Conservation (phyloP, 441 rosid genomes). For the Oxalis stricta region DNA sequence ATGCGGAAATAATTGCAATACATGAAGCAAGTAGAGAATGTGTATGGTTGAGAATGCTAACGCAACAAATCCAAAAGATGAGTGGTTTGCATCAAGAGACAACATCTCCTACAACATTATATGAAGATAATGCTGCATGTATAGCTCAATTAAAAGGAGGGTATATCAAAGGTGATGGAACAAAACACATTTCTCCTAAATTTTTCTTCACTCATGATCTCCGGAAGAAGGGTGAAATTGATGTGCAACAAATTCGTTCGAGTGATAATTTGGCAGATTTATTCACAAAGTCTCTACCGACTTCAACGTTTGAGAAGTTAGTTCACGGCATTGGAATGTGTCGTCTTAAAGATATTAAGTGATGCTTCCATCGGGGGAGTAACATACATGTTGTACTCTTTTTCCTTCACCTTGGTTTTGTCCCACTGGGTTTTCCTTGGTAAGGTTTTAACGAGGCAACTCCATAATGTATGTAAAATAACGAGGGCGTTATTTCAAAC, state of each 20-base stretch:
- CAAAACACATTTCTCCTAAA: neutral
- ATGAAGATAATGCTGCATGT: neutral
- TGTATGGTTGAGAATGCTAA: neutral
- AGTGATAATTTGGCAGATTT: neutral
- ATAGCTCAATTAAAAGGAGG: neutral
- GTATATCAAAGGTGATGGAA: neutral
- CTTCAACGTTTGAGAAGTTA: neutral
- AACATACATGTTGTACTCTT: no score
- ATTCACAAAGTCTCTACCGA: neutral
- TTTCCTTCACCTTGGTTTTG: no score
- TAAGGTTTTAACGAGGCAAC: no score
- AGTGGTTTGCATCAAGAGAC: neutral
- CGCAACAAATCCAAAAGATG: neutral
- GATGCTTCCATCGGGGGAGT: no score
- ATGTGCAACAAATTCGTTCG: neutral
- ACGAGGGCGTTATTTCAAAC: no score
- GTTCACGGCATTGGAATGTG: neutral
- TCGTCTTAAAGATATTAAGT: neutral
- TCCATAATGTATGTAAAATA: no score
- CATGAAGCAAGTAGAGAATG: neutral
- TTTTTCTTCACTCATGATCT: constrained; percentile 4
- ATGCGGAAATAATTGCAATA: neutral
- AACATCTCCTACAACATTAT: neutral
- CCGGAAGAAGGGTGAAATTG: neutral
- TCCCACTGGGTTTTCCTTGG: no score